Evolutionary conservation across 176 grass and related monocot genomes (phyloP), one percentile per base, ranked within the genome.

Genomic region (Musa itinerans): DNA sequence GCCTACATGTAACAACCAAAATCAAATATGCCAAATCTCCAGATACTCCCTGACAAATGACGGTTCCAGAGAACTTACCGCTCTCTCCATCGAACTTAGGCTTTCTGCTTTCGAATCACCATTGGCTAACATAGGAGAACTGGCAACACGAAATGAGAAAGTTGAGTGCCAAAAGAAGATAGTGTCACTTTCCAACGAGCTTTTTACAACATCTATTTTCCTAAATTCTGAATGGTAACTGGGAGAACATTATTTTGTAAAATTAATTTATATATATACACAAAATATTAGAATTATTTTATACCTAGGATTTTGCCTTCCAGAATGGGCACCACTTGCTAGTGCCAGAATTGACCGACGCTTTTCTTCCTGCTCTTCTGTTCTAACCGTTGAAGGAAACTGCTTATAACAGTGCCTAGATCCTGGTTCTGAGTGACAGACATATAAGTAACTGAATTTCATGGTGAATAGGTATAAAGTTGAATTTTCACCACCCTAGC

Each of bases 321-420:
- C 85, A 80, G 81, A 80, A 74, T 79, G 80, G 68, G 90, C 84
- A 78, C 87, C 90, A 82, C 81, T 87, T 80, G 81, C 86, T 85
- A 79, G 71, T 23, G 83, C 95, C 85, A 99, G 55, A 88, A 89
- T 87, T 63, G 83, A 74, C 76, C 80, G 85, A 12, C 95, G 91
- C 78, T 94, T 99, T 83, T 99, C 95, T 83, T 94, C 88, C 79
- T 99, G 90, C 58, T 99, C 95, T 80, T 94, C 95, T 82, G 95
- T 89, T 89, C 95, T 94, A 81, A 81, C 70, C 78, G 87, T 94
- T 83, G 88, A 78, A 85, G 95, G 95, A 79, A 99, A 99, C 11
- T 65, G 86, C 78, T 91, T 91, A 55, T 99, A 94, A 79, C 84
- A 82, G 70, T 89, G 61, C 64, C 81, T 89, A 67, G 52, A 73